Evolutionary conservation across 345 rosid genomes (phyloP), one percentile per base, ranked within the genome.

Genomic region (Hirschfeldia incana): DNA sequence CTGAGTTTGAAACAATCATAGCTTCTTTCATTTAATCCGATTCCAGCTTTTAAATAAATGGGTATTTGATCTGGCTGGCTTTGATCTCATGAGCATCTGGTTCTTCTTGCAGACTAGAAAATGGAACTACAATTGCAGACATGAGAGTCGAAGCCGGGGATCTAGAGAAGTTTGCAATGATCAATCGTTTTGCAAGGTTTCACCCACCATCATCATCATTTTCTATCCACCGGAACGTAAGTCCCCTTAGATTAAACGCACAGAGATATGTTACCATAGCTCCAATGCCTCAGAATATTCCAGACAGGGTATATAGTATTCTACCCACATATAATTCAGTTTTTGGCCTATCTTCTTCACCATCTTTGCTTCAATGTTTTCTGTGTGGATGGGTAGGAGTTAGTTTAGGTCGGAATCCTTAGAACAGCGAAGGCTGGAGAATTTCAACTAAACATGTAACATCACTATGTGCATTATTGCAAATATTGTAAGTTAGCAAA

Each of bases 131-230:
- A 21, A 73, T 89, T 39, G 29, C 86, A 68, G 93, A 94, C 82
- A 65, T 94, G 80, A 85, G 90, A 81, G 79, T 92, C 72, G 97
- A 94, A 82, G 88, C 89, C 68, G 89, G 91, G 79, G 97, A 94
- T 76, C 83, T 92, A 64, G 97, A 89, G 89, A 91, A 81, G 82
- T 82, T 83, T 79, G 90, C 92, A 46, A 87, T 94, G 39, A 92
- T 94, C 70, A 92, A 94, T 81, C 97, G 94, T 5, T 92, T 94
- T 83, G 94, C 97, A 16, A 92, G 82, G 78, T 92, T 92, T 84
- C 94, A 92, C 77, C 92, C 5, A 81, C 17, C 93, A 73, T 66
- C 77, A 34, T 21, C 4, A 2, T 42, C 78, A 9, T 73, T 86
- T 12, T 26, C 21, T 21, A 21, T 21, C 21, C 21, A 21, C 21